These are phyloP conservation scores for Rhodosporidiobolus sp. DNA, from an alignment of 768 basidiomycete genomes.

Conservation along the genomic window DNA sequence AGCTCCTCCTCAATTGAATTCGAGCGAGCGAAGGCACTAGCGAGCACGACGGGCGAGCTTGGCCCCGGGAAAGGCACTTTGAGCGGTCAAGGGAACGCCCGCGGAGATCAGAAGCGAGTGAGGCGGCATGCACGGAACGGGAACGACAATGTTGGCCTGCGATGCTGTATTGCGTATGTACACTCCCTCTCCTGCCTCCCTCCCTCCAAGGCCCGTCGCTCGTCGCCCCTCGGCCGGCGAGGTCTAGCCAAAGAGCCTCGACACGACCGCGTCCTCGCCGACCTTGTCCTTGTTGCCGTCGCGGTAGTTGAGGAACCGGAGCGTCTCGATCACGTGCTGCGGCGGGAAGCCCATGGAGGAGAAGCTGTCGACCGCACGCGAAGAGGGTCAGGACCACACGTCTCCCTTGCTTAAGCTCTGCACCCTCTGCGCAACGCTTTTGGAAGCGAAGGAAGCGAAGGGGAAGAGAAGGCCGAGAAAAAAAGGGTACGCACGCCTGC, in stretches of 20 bases:
- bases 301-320: constrained; percentile 81
- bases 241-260: constrained; percentile 25
- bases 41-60: no score
- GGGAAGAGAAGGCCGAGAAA: not conserved
- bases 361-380: not conserved
- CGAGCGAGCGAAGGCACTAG: no score
- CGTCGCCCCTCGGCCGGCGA: no score
- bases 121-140: no score
- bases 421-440: no score
- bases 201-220: not conserved
- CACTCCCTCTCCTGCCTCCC: not conserved
- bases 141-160: no score
- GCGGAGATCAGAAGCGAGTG: no score
- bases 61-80: no score
- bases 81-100: no score
- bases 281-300: constrained; percentile 48
- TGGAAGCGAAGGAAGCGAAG: not conserved
- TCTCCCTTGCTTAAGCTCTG: no score
- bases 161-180: not conserved
- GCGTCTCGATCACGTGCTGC: constrained; percentile 61
- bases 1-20: no score
- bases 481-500: constrained; percentile 10
- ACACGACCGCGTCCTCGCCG: constrained; percentile 31
- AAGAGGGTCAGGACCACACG: no score
- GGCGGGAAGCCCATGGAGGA: constrained; percentile 5